Percentiles rank a stretch among this genome's conserved stretches.
These are phyloP conservation scores for Monilinia fructicola DNA, from an alignment of 2,329 filamentous ascomycete genomes.

Conservation along the genomic window DNA sequence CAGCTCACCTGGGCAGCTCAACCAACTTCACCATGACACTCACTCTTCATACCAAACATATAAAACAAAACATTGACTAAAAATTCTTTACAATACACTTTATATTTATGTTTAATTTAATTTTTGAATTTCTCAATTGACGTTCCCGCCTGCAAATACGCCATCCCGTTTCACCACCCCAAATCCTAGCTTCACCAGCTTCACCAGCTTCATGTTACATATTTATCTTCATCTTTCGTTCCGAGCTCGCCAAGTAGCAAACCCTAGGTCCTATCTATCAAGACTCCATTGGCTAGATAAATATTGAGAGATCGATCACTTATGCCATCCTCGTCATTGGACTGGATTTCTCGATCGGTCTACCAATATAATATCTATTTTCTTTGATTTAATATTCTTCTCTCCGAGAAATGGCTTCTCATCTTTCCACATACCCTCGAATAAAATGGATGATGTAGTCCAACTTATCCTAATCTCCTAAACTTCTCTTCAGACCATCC, in stretches of 20 bases:
- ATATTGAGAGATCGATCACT: neutral
- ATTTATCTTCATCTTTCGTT: neutral
- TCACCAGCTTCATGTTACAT: neutral
- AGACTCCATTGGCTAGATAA: neutral
- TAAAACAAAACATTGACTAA: neutral
- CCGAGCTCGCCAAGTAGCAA: neutral
- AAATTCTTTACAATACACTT: conserved; percentile 6
- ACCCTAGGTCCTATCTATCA: neutral
- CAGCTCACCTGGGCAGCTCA: too few species aligned
- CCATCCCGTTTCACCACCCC: conserved; percentile 1
- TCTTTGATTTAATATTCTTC: neutral
- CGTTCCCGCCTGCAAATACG: neutral
- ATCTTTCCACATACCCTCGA: neutral
- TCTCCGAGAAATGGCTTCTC: neutral
- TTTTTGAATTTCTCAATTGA: neutral
- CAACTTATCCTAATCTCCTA: neutral
- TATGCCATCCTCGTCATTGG: neutral
- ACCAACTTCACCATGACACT: too few species aligned
- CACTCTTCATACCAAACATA: too few species aligned
- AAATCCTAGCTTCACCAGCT: conserved; percentile 3
- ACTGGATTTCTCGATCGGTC: too few species aligned
- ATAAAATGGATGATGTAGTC: neutral
- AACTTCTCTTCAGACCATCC: neutral
- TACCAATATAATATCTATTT: neutral
- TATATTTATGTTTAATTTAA: conserved; percentile 2